Base-by-base conservation (phyloP, 2,329 filamentous ascomycete genomes). In the Hypoxylon sp. region DNA sequence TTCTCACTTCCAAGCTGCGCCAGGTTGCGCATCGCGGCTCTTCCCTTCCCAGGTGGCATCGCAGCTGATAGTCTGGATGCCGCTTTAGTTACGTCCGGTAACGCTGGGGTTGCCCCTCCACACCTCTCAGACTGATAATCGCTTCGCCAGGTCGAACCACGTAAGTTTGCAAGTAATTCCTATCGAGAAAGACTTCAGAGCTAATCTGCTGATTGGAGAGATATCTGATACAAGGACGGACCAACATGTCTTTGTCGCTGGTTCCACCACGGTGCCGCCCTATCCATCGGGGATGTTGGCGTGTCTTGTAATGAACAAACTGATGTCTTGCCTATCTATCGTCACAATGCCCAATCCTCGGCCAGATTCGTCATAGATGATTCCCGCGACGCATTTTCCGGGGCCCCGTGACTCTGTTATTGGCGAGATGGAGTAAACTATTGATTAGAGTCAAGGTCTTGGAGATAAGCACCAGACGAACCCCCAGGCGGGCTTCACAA, bases 51-150 rank as follows among this genome's bases (percentile, higher is more conserved):
- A 64, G 63, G 68, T 73, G 66, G 56, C 63, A 69, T 71, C 66
- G 61, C 69, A 69, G 68, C 63, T 55, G 52, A 61, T 67, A 68
- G 68, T 62, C 34, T 70, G 74, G 70, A 73, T 75, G 74, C 73
- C 71, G 74, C 74, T 75, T 75, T 74, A 69, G 65, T 56, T 58
- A 64, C 46, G 66, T 66, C 72, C 70, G 73, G 70, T 74, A 74
- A 73, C 73, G 72, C 73, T 76, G 60, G 55, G 64, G 56, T 61
- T 50, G 72, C 73, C 72, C 73, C 74, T 75, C 74, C 73, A 74
- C 74, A 74, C 73, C 72, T 73, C 70, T 61, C 64, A 68, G 46
- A 30, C 61, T 66, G 70, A 67, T 66, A 68, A 62, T 68, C 55
- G 49, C 55, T 65, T 67, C 59, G 43, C 53, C 67, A 64, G 55